Base-by-base conservation (phyloP, 2,329 filamentous ascomycete species). In the Penicillium palitans region DNA sequence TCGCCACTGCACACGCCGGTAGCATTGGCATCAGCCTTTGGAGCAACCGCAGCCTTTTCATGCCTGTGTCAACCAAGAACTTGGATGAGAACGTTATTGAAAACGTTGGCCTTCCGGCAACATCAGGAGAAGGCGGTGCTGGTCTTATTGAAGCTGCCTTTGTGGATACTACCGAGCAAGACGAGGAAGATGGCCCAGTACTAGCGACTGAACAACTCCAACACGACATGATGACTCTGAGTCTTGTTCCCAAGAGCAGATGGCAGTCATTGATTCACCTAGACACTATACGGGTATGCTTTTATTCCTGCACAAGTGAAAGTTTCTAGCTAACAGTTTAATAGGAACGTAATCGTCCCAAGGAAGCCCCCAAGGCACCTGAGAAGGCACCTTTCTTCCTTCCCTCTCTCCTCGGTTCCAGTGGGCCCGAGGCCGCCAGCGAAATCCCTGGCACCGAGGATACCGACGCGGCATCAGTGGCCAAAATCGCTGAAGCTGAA, bases 311-410 rank as follows among this genome's bases (percentile, higher is more conserved):
- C 25, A 15, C 47, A 10, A 5, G 13, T 13, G 21, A 25, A 17
- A 21, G 17, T 35, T 3, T 29, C 27, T 57, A 42, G 47, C 54
- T 68, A 61, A 66, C 63, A 46, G 48, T 55, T 52, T 53, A 24
- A 41, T 76, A 93, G 78, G 86, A 92, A 75, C 90, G 95, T 61
- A 99, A 99, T 77, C 96, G 95, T 76, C 95, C 96, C 0, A 93
- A 87, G 64, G 92, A 97, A 74, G 86, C 93, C 0, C 93, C 93
- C 17, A 97, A 97, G 77, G 84, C 87, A 7, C 95, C 95, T 0
- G 91, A 97, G 72, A 96, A 96, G 71, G 93, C 93, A 0, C 96
- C 95, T 0, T 98, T 98, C 81, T 98, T 98, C 81, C 81, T 98
- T 4, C 91, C 92, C 19, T 69, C 73, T 31, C 57, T 71, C 25